Percentiles rank a stretch among this genome's conserved stretches.
These are phyloP conservation scores for Chimonanthus praecox DNA, from an alignment of 164 flowering plant genomes.

Conservation along the genomic window DNA sequence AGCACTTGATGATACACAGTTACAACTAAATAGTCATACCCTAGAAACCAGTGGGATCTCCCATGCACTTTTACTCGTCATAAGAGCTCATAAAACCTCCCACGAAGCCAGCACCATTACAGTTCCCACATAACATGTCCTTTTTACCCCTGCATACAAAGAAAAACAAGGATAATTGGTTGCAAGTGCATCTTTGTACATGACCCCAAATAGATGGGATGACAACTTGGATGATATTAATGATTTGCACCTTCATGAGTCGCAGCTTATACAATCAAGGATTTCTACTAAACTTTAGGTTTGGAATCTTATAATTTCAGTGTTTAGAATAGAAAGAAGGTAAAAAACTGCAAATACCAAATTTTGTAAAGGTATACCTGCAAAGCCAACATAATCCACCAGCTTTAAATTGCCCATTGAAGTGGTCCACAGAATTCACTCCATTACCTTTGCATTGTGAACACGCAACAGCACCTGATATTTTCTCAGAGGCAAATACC, in stretches of 20 bases:
- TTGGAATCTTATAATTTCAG: too few species aligned
- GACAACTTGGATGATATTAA: too few species aligned
- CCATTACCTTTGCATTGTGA: slow-evolving; percentile 80
- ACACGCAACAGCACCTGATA: slow-evolving; percentile 57
- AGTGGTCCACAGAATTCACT: slow-evolving; percentile 76
- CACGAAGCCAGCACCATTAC: slow-evolving; percentile 90
- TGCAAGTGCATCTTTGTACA: neutral
- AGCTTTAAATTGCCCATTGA: slow-evolving; percentile 87
- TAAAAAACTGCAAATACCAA: too few species aligned
- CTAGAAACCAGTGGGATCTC: neutral
- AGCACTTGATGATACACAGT: neutral
- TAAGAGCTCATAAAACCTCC: slow-evolving; percentile 90
- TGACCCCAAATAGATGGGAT: too few species aligned
- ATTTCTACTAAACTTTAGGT: too few species aligned
- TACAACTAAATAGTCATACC: neutral
- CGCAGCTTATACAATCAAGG: too few species aligned
- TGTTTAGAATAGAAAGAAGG: too few species aligned
- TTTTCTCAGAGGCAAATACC: neutral
- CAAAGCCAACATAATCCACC: slow-evolving; percentile 94
- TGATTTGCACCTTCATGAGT: too few species aligned
- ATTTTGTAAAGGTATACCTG: slow-evolving; percentile 41
- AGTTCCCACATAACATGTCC: slow-evolving; percentile 77
- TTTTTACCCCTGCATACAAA: slow-evolving; percentile 63
- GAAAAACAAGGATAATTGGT: neutral
- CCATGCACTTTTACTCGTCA: slow-evolving; percentile 31